Evolutionary conservation across 2,329 filamentous ascomycete genomes (phyloP).

Genomic region (Fusarium transvaalense): DNA sequence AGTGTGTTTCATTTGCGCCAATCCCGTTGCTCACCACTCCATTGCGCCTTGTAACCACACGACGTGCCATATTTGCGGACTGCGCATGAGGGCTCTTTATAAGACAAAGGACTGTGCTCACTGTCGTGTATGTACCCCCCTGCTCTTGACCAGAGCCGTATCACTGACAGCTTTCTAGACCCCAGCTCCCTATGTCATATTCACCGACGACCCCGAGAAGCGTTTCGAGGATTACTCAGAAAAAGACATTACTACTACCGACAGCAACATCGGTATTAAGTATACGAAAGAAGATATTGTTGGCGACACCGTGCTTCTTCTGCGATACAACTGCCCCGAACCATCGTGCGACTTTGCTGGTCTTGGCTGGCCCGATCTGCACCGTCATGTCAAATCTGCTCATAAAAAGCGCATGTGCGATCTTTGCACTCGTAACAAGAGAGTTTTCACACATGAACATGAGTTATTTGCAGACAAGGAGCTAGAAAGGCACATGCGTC

Average conservation of each 20-base stretch:
- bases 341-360: conserved; percentile 83
- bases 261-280: conserved; percentile 89
- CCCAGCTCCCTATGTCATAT: conserved; percentile 84
- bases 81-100: conserved; percentile 92
- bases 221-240: conserved; percentile 85
- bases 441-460: conserved; percentile 98
- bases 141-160: background rate
- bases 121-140: conserved; percentile 76
- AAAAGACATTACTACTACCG: conserved; percentile 79
- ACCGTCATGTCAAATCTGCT: conserved; percentile 81
- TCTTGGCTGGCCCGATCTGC: conserved; percentile 69
- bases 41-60: conserved; percentile 95
- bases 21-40: conserved; percentile 85
- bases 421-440: conserved; percentile 92
- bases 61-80: conserved; percentile 94
- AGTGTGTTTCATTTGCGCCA: conserved; percentile 98
- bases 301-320: conserved; percentile 86
- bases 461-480: conserved; percentile 87
- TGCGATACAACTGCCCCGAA: conserved; percentile 96
- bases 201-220: conserved; percentile 87
- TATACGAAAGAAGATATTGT: conserved; percentile 92
- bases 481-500: conserved; percentile 87
- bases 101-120: conserved; percentile 98
- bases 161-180: conserved; percentile 61
- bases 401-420: conserved; percentile 94